A percentile compares a stretch with the other conserved stretches of the same genome.
Conservation (phyloP, 306 rosid genomes). For the Corylus avellana region DNA sequence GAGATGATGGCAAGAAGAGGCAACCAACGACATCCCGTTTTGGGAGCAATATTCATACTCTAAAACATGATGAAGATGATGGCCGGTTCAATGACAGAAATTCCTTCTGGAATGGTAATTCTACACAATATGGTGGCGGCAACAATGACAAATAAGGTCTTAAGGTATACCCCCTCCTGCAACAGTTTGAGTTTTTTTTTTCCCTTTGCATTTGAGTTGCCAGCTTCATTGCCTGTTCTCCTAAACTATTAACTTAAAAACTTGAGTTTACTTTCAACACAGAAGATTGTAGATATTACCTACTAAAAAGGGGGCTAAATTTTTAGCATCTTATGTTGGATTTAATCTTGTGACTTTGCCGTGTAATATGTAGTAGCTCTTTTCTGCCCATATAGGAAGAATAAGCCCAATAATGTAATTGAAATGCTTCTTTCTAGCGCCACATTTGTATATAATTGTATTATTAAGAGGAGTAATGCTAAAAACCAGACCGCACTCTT, state of each 20-base stretch:
- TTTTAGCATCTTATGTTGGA: neutral
- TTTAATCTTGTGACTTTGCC: neutral
- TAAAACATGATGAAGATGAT: constrained; percentile 56
- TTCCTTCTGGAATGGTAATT: constrained; percentile 66
- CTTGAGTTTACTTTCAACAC: neutral
- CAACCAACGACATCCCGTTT: constrained; percentile 30
- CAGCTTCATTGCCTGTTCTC: neutral
- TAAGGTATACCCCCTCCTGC: neutral
- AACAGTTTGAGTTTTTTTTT: neutral
- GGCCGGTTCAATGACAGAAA: constrained; percentile 42
- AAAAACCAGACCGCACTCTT: too few species aligned
- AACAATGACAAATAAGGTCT: constrained; percentile 32
- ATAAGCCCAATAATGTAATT: neutral
- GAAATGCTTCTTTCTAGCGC: neutral
- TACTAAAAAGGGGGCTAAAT: neutral
- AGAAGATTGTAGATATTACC: neutral
- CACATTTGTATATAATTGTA: too few species aligned
- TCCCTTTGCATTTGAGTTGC: neutral
- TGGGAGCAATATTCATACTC: constrained; percentile 56
- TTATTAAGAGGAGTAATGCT: too few species aligned
- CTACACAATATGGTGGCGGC: constrained; percentile 59
- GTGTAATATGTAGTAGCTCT: neutral
- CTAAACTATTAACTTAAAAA: neutral
- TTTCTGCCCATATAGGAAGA: neutral
- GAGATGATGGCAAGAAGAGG: constrained; percentile 24